A percentile compares a stretch with the other conserved stretches of the same genome.
Conservation (phyloP, 345 rosid species). For the Draba incana region DNA sequence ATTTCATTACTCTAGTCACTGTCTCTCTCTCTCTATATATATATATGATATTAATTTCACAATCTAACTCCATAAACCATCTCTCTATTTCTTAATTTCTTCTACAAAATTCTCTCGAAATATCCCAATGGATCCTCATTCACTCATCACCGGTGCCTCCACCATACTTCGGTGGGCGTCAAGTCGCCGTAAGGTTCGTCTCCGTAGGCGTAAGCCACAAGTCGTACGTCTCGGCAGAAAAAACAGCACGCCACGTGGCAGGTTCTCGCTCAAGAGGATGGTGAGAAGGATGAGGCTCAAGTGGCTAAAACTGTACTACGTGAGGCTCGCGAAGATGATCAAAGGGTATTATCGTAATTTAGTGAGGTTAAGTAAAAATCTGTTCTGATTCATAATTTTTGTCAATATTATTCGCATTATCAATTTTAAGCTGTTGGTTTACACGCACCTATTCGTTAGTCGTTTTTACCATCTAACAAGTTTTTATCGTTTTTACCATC, state of each 20-base stretch:
- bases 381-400: neutral
- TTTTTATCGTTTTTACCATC: neutral
- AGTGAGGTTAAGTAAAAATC: constrained; percentile 6
- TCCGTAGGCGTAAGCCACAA: constrained; percentile 55
- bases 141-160: constrained; percentile 15
- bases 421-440: too few species aligned
- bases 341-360: constrained; percentile 54
- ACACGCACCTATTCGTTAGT: neutral
- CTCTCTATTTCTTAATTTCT: neutral
- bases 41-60: constrained; percentile 9
- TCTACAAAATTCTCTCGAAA: neutral
- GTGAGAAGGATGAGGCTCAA: constrained; percentile 53
- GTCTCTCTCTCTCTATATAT: neutral
- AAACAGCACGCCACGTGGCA: constrained; percentile 42
- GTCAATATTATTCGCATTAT: too few species aligned
- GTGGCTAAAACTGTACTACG: constrained; percentile 60
- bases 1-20: constrained; percentile 14
- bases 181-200: constrained; percentile 43
- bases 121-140: constrained; percentile 20
- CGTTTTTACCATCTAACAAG: neutral
- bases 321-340: constrained; percentile 52
- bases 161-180: constrained; percentile 26
- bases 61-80: constrained; percentile 18
- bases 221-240: constrained; percentile 64
- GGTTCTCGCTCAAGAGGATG: constrained; percentile 44